Base-by-base conservation (phyloP, 2,329 filamentous ascomycete species). In the Epichloe glyceriae region DNA sequence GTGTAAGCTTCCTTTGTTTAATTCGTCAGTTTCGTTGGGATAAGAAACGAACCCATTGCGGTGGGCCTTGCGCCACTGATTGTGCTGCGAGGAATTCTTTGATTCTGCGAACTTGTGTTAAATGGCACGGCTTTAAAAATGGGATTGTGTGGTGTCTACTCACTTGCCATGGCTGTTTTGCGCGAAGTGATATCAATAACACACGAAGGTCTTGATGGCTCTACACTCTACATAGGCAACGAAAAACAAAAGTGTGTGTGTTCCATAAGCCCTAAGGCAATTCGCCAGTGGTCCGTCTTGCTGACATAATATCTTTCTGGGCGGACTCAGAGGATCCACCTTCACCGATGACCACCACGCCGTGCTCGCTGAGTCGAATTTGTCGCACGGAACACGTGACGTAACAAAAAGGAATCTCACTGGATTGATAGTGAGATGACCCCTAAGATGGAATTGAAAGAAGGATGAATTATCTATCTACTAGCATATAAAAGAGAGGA, bases 41-140 rank as follows among this genome's bases (percentile, higher is more conserved):
- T 17, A 4, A 46, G 53, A 45, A 58, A 78, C 85, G 67, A 85
- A 96, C 91, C 93, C 93, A 82, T 98, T 98, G 72, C 86, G 85
- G 85, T 98, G 93, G 78, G 89, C 90, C 87, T 98, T 98, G 80
- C 86, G 86, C 73, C 82, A 83, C 84, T 93, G 86, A 79, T 96
- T 96, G 80, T 96, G 89, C 82, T 97, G 91, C 69, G 91, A 96
- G 78, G 88, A 94, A 85, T 97, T 97, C 89, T 97, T 97, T 68
- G 93, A 97, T 83, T 97, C 90, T 96, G 71, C 53, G 47, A 12
- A 34, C 17, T 19, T 15, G 20, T 17, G 17, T 50, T 41, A 46
- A 22, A 35, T 15, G 19, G 20, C 51, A 46, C 20, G 37, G 12
- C 7, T 22, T 22, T 10, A 11, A 42, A 7, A 26, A 17, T 30